Percentiles rank a stretch among this genome's conserved stretches.
Conservation (phyloP, 2,329 filamentous ascomycete genomes). For the Aspergillus fumigatus region DNA sequence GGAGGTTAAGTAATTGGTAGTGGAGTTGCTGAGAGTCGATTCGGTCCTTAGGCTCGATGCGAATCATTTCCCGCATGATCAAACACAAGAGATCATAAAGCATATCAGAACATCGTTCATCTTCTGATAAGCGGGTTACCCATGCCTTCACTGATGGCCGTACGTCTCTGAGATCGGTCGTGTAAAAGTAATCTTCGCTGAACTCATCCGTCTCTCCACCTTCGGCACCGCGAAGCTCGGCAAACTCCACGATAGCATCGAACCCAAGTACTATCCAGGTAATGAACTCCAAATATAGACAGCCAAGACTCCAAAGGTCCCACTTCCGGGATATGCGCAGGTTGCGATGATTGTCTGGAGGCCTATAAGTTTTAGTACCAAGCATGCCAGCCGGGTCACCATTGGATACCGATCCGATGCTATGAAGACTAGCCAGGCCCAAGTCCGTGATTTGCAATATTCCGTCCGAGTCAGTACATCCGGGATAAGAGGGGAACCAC, state of each 20-base stretch:
- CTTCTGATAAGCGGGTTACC: neutral
- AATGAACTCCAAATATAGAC: constrained; percentile 34
- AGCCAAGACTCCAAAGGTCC: constrained; percentile 34
- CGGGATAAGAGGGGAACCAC: constrained; percentile 14
- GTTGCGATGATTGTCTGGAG: constrained; percentile 33
- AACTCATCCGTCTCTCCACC: neutral
- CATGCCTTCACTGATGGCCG: constrained; percentile 4
- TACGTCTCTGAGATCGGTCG: neutral
- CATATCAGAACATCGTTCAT: neutral
- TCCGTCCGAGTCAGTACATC: constrained; percentile 5
- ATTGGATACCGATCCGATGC: constrained; percentile 26
- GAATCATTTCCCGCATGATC: neutral
- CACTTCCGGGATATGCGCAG: constrained; percentile 8
- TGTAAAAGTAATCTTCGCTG: constrained; percentile 7
- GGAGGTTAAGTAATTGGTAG: neutral
- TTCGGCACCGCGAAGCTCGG: constrained; percentile 1
- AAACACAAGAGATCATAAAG: neutral
- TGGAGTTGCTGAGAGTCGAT: neutral
- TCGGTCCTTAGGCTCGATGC: neutral
- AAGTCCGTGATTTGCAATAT: constrained; percentile 33
- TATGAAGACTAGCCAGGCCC: constrained; percentile 31
- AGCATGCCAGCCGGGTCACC: constrained; percentile 15
- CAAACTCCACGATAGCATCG: constrained; percentile 6
- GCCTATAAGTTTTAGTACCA: constrained; percentile 31
- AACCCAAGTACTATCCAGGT: constrained; percentile 31